Base-by-base conservation (phyloP, 163 green algal genomes). In the Scenedesmus sp. region DNA sequence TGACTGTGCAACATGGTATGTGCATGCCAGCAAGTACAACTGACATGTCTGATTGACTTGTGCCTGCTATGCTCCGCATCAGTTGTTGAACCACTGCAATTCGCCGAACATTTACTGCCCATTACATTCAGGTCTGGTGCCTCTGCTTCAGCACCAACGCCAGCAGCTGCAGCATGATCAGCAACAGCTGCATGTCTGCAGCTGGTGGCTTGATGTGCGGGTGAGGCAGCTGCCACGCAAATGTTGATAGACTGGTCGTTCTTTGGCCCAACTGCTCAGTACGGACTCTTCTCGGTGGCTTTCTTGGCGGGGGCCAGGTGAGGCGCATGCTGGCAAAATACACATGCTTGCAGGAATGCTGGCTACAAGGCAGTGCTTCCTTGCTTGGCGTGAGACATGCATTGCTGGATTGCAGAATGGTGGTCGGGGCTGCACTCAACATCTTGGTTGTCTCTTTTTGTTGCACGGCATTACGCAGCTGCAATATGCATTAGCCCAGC, bases 261-360 rank as follows among this genome's bases (percentile, higher is more conserved):
- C 5, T 26, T 81, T 43, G 53, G n/a, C 37, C 43, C 76, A 30
- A 56, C 72, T 65, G 37, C 80, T 37, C 49, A 86, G 49, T 86
- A 82, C 40, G 76, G 37, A 37, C 24, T 82, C 40, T 68, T 76
- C 20, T 88, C 80, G 26, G 80, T 87, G 42, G 88, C 88, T 26
- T 92, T 92, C 26, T 15, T 83, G 53, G 59, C 68, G 37, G 87
- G 78, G 13, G 79, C 87, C 53, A 91, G 24, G 83, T 84, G 5
- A 76, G 59, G 30, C 56, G 10, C 6, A 18, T 37, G 65, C 30
- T 40, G 37, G 65, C 65, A 40, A 30, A 7, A 76, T 40, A 72
- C 59, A 33, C 59, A 65, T 72, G 59, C 59, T 35, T 72, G 59
- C 59, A 72, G 59, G 59, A 35, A 22, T 35, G 59, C 59, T 65